Base-by-base conservation (phyloP, 2,329 filamentous ascomycete genomes). In the Fusarium irregulare region DNA sequence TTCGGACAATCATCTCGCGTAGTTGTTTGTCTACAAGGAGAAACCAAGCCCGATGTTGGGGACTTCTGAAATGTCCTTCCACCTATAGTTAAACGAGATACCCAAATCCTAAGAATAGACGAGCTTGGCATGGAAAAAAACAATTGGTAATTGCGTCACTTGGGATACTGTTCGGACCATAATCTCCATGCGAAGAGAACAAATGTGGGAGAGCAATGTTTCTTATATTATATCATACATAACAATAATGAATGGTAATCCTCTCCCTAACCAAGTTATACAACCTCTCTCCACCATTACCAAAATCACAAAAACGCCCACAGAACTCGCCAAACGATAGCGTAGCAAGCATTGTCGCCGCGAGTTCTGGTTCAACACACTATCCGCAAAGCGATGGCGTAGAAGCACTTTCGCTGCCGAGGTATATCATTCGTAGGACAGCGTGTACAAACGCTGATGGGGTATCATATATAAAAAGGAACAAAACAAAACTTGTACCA, bases 391-490 rank as follows among this genome's bases (percentile, higher is more conserved):
- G 83, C 83, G 80, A 86, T 86, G 84, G 84, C 84, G 84, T 85
- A 85, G 77, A 67, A 84, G 84, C 84, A 85, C 84, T 86, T 77
- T 86, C 83, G 82, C 83, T 81, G 83, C 83, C 84, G 83, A 86
- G 81, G 53, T 66, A 61, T 30, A 53, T 53, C 75, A 68, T 80
- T 82, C 81, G 81, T 78, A 75, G 76, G 80, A 83, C 79, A 79
- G 79, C 80, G 80, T 76, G 79, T 80, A 76, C 78, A 81, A 82
- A 83, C 80, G 79, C 79, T 74, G 72, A 81, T 82, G 81, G 81
- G 80, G 81, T 83, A 83, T 82, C 80, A 80, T 79, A 70, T 37
- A 48, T 34, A 73, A 53, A 57, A 57, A 66, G 76, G 71, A 71
- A 64, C 70, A 74, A 76, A 68, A 73, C 51, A 64, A 63, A 48